Percentiles rank a stretch among this genome's conserved stretches.
Evolutionary conservation across 2,329 filamentous ascomycete genomes (phyloP).

Genomic region (Teratosphaeria nubilosa): DNA sequence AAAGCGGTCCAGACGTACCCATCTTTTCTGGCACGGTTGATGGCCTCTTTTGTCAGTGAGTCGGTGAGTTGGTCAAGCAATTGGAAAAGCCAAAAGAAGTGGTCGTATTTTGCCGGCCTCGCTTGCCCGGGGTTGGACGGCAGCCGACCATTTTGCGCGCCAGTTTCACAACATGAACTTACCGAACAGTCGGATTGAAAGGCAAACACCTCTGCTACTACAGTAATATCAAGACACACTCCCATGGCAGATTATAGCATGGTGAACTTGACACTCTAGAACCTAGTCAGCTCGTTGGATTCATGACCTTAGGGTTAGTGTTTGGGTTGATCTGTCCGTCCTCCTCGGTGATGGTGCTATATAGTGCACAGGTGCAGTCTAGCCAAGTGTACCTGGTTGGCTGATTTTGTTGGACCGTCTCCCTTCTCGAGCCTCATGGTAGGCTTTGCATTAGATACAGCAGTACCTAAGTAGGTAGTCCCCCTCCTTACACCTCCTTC

Average conservation of each 20-base stretch:
- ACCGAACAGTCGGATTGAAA: neutral
- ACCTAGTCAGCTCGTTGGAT: too few relatives aligned
- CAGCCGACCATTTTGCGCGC: neutral
- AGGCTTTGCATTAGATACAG: too few relatives aligned
- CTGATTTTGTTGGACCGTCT: neutral
- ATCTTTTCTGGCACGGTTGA: neutral
- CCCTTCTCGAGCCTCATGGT: too few relatives aligned
- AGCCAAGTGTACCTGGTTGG: neutral
- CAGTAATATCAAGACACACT: too few relatives aligned
- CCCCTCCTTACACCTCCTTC: neutral
- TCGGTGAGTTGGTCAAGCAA: neutral
- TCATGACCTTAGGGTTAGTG: neutral
- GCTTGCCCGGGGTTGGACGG: neutral
- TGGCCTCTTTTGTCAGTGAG: neutral
- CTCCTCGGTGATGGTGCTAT: too few relatives aligned
- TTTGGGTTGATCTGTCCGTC: neutral
- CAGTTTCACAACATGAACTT: neutral
- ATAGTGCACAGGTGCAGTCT: too few relatives aligned
- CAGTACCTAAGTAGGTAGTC: neutral
- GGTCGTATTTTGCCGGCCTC: neutral
- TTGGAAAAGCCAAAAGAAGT: neutral
- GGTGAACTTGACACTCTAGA: too few relatives aligned
- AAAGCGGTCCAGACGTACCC: neutral
- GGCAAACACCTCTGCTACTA: too few relatives aligned
- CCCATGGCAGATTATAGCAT: too few relatives aligned